A percentile compares a stretch with the other conserved stretches of the same genome.
Evolutionary conservation across 306 rosid genomes (phyloP).

Genomic region (Clitoria ternatea): DNA sequence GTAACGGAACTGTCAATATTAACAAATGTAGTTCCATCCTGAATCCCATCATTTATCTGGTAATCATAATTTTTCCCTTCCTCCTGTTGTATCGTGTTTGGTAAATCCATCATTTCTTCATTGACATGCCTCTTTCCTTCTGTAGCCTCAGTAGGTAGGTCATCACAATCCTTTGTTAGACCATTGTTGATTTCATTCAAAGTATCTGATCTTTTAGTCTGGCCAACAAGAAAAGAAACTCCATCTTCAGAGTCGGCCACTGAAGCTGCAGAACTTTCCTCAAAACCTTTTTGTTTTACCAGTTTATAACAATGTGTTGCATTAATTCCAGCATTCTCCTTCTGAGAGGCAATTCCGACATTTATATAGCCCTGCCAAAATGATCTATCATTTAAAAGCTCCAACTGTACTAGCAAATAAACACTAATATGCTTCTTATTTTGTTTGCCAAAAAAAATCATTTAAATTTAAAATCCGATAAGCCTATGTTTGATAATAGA

Average conservation of each 20-base stretch:
- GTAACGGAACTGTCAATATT: slow-evolving; percentile 37
- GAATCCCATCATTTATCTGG: slow-evolving; percentile 38
- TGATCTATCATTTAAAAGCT: slow-evolving; percentile 14
- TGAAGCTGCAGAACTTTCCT: slow-evolving; percentile 56
- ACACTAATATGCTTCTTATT: neutral
- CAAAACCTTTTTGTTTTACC: slow-evolving; percentile 57
- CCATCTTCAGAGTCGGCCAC: slow-evolving; percentile 93
- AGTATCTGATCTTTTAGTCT: slow-evolving; percentile 49
- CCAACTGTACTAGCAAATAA: slow-evolving; percentile 11
- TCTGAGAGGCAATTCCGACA: slow-evolving; percentile 86
- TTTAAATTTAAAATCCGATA: slow-evolving; percentile 3
- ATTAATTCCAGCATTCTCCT: slow-evolving; percentile 55
- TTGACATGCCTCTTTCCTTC: slow-evolving; percentile 31
- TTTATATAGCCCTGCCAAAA: slow-evolving; percentile 91
- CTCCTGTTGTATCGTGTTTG: slow-evolving; percentile 33
- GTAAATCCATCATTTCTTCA: slow-evolving; percentile 21
- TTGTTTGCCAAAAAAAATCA: neutral
- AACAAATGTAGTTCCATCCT: slow-evolving; percentile 28
- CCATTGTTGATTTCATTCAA: slow-evolving; percentile 38
- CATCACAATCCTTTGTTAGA: slow-evolving; percentile 28
- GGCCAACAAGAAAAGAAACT: slow-evolving; percentile 80
- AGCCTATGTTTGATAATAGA: neutral
- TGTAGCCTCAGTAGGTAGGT: slow-evolving; percentile 32
- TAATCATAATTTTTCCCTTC: slow-evolving; percentile 33
- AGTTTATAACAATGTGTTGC: slow-evolving; percentile 55